A percentile compares a stretch with the other conserved stretches of the same genome.
These are phyloP conservation scores for Ceratocystis alfenasii DNA, from an alignment of 2,329 filamentous ascomycete species.

Conservation along the genomic window DNA sequence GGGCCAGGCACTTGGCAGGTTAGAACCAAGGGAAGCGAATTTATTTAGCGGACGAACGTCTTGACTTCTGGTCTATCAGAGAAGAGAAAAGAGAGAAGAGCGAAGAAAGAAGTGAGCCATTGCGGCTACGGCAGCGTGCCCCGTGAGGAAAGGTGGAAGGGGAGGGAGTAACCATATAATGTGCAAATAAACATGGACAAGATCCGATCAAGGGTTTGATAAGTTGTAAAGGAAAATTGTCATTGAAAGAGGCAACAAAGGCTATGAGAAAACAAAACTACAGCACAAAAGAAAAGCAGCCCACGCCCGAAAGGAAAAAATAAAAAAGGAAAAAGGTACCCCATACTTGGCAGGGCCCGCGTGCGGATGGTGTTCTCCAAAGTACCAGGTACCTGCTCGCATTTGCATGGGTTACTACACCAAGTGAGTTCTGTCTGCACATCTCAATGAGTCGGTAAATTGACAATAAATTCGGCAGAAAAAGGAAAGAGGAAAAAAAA, in stretches of 20 bases:
- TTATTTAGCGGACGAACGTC: not conserved
- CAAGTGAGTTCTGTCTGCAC: no score
- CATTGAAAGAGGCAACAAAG: not conserved
- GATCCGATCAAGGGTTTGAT: not conserved
- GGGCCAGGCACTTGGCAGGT: not conserved
- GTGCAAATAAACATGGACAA: not conserved
- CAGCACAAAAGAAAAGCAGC: no score
- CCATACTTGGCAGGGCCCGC: constrained; percentile 5
- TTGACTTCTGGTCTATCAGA: not conserved
- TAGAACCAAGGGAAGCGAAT: not conserved
- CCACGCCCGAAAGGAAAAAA: not conserved
- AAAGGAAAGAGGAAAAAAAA: no score
- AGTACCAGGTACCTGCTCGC: constrained; percentile 6
- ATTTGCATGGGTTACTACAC: not conserved
- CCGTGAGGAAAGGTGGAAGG: not conserved
- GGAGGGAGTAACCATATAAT: not conserved
- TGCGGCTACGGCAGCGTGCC: no score
- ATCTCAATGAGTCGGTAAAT: no score
- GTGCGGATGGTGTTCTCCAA: not conserved
- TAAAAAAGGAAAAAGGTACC: not conserved
- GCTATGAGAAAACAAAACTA: not conserved
- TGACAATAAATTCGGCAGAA: no score
- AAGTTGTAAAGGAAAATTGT: constrained; percentile 2
- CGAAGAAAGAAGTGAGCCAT: not conserved
- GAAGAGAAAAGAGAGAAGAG: not conserved